Base-by-base conservation (phyloP, 495 filamentous ascomycete species). In the Penicillium psychrofluorescens region DNA sequence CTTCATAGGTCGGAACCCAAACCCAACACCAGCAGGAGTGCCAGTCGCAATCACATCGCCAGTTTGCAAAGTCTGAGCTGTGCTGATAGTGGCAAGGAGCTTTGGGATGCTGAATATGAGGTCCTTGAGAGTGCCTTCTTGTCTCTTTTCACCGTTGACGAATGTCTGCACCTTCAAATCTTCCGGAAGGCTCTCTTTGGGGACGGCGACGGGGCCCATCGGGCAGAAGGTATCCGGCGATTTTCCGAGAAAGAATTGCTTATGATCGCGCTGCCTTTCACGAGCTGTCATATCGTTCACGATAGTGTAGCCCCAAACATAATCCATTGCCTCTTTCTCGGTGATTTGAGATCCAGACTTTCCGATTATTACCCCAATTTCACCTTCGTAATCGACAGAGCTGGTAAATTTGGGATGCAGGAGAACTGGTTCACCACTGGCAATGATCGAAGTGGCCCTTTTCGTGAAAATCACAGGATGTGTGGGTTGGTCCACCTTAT, bases 41-140 rank as follows among this genome's bases (percentile, higher is more conserved):
- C 85, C 85, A 22, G 85, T 88, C 43, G 85, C 86, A 38, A 90
- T 81, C 13, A 87, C 36, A 60, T 88, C 83, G 1, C 86, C 86
- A 4, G 76, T 78, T 38, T 84, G 56, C 16, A 88, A 55, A 6
- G 84, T 88, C 28, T 79, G 82, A 28, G 79, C 84, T 48, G 75
- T 77, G 44, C 75, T 80, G 27, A 90, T 59, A 48, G 84, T 80
- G 1, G 74, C 61, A 47, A 89, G 80, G 1, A 80, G 80, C 52
- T 78, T 69, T 22, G 71, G 77, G 13, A 88, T 76, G 39, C 70
- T 68, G 59, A 88, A 90, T 30, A 89, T 82, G 71, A 86, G 78
- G 53, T 88, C 83, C 4, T 60, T 61, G 1, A 82, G 85, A 34
- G 60, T 78, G 31, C 71, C 77, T 36, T 85, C 72, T 63, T 90